Base-by-base conservation (phyloP, 2,329 filamentous ascomycete species). In the Xylariales sp. region DNA sequence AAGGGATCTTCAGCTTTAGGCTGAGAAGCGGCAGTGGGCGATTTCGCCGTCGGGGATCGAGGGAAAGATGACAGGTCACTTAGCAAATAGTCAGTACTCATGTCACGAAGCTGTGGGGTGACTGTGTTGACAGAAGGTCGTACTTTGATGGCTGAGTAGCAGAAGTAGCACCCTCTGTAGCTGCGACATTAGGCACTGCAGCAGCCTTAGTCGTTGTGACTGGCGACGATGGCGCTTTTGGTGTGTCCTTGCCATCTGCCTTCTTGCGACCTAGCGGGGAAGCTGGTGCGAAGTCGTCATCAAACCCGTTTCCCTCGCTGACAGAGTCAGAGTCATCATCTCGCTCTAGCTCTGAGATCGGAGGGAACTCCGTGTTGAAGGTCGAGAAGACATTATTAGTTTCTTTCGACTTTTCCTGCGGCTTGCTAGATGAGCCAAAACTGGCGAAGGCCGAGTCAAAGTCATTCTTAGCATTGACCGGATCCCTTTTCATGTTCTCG, bases 391-490 rank as follows among this genome's bases (percentile, higher is more conserved):
- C 56, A 46, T 74, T 74, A 27, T 62, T 57, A n/a, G 62, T 56
- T 11, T 69, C 68, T 14, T 64, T 62, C 5, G 61, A 48, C 44
- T 69, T 71, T 40, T 68, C 68, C 46, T 70, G 71, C 37, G 59
- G 63, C 53, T 76, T 77, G 52, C 48, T 54, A 46, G 72, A 73
- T 35, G 71, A 65, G 35, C 72, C 71, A 53, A 93, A 91, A 43
- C 82, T 83, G 31, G 85, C 86, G 68, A 94, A 94, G 2, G 88
- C 88, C 46, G 83, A 82, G 57, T 94, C 88, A 51, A 94, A 93
- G 53, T 93, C 88, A 37, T 86, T 82, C 65, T 88, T 88, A 29
- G 80, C 78, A 62, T 79, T 80, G 40, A 69, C 70, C 43, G 76
- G 66, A 42, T 77, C 73, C 46, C 58, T 61, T 45, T 59, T 61